Conservation (phyloP, 192 early-diverging fungal species). For the Haplosporangium gracile region DNA sequence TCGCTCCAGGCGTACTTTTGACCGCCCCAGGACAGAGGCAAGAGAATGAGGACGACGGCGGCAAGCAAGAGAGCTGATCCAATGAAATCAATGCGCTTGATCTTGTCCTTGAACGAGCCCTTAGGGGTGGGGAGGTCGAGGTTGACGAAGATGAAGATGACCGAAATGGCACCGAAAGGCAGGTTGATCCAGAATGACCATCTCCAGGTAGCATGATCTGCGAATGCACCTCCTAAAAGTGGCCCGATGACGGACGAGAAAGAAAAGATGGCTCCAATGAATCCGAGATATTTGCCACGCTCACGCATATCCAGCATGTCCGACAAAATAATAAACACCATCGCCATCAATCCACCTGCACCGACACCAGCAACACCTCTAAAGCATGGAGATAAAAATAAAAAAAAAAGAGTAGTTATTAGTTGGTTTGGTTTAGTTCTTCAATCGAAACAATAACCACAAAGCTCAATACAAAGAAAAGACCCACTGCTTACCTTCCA, state of each 20-base stretch:
- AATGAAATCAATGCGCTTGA: slow-evolving; percentile 71
- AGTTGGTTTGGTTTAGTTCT: not conserved
- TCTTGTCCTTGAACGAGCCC: slow-evolving; percentile 62
- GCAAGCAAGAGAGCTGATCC: slow-evolving; percentile 68
- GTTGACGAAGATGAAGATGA: slow-evolving; percentile 58
- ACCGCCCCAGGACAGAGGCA: slow-evolving; percentile 77
- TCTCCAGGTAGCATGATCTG: slow-evolving; percentile 76
- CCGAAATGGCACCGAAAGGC: slow-evolving; percentile 57
- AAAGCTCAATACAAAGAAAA: too few species aligned
- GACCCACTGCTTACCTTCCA: slow-evolving; percentile 51
- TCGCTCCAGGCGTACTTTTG: slow-evolving; percentile 70
- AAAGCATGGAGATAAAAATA: not conserved
- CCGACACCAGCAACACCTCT: slow-evolving; percentile 72
- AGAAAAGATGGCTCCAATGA: slow-evolving; percentile 70
- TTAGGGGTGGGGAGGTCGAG: slow-evolving; percentile 62
- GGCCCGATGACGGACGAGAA: slow-evolving; percentile 77
- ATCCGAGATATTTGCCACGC: slow-evolving; percentile 74
- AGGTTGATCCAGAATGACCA: slow-evolving; percentile 79
- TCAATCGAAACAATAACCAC: too few species aligned
- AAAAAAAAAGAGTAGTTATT: not conserved
- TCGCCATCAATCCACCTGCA: slow-evolving; percentile 73
- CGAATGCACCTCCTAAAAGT: slow-evolving; percentile 76
- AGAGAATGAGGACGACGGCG: slow-evolving; percentile 64
- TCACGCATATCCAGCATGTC: slow-evolving; percentile 77
- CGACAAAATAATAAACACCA: slow-evolving; percentile 78